phyloP scores from a whole-genome alignment of 2,329 filamentous ascomycete species.

The Penicillium digitatum region DNA sequence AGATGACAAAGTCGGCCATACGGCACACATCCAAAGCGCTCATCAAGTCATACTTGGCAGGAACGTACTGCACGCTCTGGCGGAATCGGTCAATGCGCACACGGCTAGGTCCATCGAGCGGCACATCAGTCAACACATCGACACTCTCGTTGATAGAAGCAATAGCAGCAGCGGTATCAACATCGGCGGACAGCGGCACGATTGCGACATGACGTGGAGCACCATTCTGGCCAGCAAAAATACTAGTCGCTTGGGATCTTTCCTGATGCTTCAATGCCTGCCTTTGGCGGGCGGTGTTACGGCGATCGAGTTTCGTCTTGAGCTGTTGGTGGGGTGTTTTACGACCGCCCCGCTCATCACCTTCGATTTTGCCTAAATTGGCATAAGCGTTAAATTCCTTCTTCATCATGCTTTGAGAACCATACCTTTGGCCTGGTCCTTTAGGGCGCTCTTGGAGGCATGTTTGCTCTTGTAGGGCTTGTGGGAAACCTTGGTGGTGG shows the following conservation, averaged over 20 bases:
- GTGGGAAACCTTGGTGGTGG: slow-evolving; percentile 81
- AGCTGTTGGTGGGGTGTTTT: slow-evolving; percentile 93
- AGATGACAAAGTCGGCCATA: slow-evolving; percentile 84
- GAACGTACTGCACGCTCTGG: slow-evolving; percentile 84
- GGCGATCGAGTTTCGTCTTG: slow-evolving; percentile 93
- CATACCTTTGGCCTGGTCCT: slow-evolving; percentile 77
- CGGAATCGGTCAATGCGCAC: slow-evolving; percentile 86
- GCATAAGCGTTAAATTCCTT: slow-evolving; percentile 11
- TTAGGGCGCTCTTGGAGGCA: slow-evolving; percentile 79
- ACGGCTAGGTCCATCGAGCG: slow-evolving; percentile 56
- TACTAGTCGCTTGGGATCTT: slow-evolving; percentile 69
- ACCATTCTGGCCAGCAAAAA: slow-evolving; percentile 83
- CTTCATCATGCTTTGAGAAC: not conserved
- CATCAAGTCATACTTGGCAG: slow-evolving; percentile 67
- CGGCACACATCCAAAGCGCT: slow-evolving; percentile 80
- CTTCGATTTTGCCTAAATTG: slow-evolving; percentile 67
- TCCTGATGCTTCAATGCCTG: slow-evolving; percentile 79
- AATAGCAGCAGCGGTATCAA: slow-evolving; percentile 65
- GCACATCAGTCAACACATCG: slow-evolving; percentile 66
- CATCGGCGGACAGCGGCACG: slow-evolving; percentile 73
- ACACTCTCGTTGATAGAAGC: slow-evolving; percentile 70
- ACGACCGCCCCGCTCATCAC: slow-evolving; percentile 66
- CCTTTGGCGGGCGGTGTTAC: slow-evolving; percentile 91
- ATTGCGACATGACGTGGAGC: slow-evolving; percentile 85
- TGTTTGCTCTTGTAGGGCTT: slow-evolving; percentile 93